These are phyloP conservation scores for Sphagnum fallax DNA, from an alignment of 228 moss, liverwort and hornwort species.

Conservation along the genomic window DNA sequence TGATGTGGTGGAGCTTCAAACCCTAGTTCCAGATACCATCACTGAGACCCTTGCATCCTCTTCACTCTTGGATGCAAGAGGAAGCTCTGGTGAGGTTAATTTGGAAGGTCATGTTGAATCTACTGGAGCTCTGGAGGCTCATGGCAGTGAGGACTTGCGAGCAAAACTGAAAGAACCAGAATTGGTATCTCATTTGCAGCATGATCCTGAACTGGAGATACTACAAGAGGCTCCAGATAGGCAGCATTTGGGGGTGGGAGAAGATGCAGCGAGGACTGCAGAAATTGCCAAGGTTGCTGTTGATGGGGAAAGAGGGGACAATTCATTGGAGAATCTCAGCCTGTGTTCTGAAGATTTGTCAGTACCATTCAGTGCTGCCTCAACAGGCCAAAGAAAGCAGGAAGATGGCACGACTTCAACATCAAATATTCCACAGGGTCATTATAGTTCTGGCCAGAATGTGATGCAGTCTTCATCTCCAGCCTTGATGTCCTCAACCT, in stretches of 20 bases:
- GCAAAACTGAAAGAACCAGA: slow-evolving; percentile 12
- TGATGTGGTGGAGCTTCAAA: slow-evolving; percentile 10
- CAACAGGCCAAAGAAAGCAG: slow-evolving; percentile 13
- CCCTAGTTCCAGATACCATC: slow-evolving; percentile 17
- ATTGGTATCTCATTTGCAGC: slow-evolving; percentile 16
- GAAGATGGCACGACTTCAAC: slow-evolving; percentile 12
- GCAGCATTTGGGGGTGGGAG: neutral
- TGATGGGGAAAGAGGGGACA: slow-evolving; percentile 16
- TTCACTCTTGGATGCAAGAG: slow-evolving; percentile 8
- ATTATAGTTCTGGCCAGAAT: slow-evolving; percentile 12
- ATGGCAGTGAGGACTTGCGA: slow-evolving; percentile 1
- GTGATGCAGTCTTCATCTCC: slow-evolving; percentile 10
- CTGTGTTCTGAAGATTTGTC: slow-evolving; percentile 14
- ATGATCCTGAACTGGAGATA: slow-evolving; percentile 8
- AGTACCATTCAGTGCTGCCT: neutral
- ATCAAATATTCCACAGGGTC: neutral
- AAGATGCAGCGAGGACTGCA: neutral
- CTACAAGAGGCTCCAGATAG: slow-evolving; percentile 11
- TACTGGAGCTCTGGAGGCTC: slow-evolving; percentile 1
- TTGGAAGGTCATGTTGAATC: slow-evolving; percentile 2
- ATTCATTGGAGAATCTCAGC: neutral
- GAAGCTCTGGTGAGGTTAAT: slow-evolving; percentile 10
- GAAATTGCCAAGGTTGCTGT: neutral
- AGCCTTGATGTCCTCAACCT: slow-evolving; percentile 20
- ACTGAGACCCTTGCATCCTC: slow-evolving; percentile 6